A percentile compares a stretch with the other conserved stretches of the same genome.
phyloP scores from a whole-genome alignment of 495 filamentous ascomycete species.

The Ramalina peruviana region DNA sequence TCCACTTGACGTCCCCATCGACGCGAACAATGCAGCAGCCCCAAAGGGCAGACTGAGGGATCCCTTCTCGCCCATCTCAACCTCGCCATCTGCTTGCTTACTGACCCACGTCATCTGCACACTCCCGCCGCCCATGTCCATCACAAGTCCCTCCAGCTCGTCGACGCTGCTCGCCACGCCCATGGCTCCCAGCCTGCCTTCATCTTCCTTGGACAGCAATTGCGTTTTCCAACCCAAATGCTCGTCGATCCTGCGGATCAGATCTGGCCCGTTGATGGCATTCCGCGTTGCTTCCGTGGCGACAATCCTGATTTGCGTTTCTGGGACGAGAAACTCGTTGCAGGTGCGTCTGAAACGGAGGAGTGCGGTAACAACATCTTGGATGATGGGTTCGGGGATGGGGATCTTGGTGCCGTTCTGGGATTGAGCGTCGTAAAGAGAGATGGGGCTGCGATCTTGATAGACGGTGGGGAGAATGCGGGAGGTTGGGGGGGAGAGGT shows the following conservation, averaged over 20 bases:
- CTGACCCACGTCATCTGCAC: slow-evolving; percentile 81
- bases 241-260: slow-evolving; percentile 46
- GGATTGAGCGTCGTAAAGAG: slow-evolving; percentile 77
- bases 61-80: slow-evolving; percentile 34
- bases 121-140: slow-evolving; percentile 84
- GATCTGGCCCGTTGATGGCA: slow-evolving; percentile 56
- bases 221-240: slow-evolving; percentile 52
- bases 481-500: slow-evolving; percentile 52
- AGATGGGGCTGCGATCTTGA: slow-evolving; percentile 64
- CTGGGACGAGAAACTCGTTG: slow-evolving; percentile 49
- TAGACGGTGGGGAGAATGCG: slow-evolving; percentile 67
- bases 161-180: slow-evolving; percentile 67
- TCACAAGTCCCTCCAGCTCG: slow-evolving; percentile 54
- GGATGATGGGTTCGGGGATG: slow-evolving; percentile 52
- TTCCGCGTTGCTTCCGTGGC: slow-evolving; percentile 83
- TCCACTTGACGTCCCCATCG: slow-evolving; percentile 31
- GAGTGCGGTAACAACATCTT: slow-evolving; percentile 46
- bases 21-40: slow-evolving; percentile 60
- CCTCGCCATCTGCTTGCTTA: slow-evolving; percentile 32
- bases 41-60: slow-evolving; percentile 64
- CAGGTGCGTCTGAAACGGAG: slow-evolving; percentile 64
- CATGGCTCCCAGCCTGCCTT: slow-evolving; percentile 71
- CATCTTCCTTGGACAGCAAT: slow-evolving; percentile 63
- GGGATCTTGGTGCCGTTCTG: slow-evolving; percentile 28
- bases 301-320: slow-evolving; percentile 52